Base-by-base conservation (phyloP, 768 basidiomycete species). In the Pulveroboletus sp. region DNA sequence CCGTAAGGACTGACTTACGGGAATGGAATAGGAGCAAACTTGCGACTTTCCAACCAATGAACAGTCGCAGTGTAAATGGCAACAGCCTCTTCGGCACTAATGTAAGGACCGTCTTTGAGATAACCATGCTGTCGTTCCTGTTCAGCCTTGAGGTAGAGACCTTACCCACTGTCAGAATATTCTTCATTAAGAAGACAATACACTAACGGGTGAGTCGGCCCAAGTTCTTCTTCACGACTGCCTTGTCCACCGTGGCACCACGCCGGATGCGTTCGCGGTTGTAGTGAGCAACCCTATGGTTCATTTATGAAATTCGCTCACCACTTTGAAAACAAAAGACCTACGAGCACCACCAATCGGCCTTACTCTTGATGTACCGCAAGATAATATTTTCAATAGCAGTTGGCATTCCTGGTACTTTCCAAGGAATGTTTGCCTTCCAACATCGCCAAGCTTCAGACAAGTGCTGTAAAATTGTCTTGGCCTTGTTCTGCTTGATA, bases 401-500 rank as follows among this genome's bases (percentile, higher is more conserved):
- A 1, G 96, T 97, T 0, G 93, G 93, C 96, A 98, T 98, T 35
- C 96, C 96, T 9, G 94, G 96, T 2, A 98, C 96, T 71, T 98
- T 98, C 96, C 96, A 99, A 18, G 96, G 96, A 61, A 99, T 93
- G 64, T 93, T 93, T 4, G 90, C 90, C 69, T 93, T 93, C 90
- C 90, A 93, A 71, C 94, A 97, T 59, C 95, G 79, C 96, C 96
- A 98, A 9, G 95, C 96, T 67, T 98, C 96, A 4, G 94, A 96
- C 58, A 98, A 72, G 67, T 98, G 96, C 68, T 99, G 96, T 65
- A 99, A 65, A 57, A 99, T 98, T 10, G 96, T 98, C 77, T 99
- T 99, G n/a, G 93, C 84, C 76, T 99, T 98, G 73, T 98, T 99
- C 71, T 94, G 93, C 72, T 94, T 94, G 76, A 98, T 94, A 2